phyloP scores from a whole-genome alignment of 495 filamentous ascomycete genomes.

The Mytilinidion resinicola region DNA sequence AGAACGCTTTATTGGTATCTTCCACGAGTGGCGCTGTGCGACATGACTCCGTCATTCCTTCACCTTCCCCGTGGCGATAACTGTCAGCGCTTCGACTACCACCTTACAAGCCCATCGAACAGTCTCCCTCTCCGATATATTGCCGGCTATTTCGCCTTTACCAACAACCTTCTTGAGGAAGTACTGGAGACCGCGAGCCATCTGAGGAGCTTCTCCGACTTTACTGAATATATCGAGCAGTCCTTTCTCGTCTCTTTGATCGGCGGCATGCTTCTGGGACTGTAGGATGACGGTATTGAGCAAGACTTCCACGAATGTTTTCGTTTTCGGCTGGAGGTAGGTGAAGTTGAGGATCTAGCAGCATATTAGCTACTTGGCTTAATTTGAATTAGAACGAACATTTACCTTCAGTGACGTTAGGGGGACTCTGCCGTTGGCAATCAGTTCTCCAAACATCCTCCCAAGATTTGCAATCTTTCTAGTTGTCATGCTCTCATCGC shows the following conservation, averaged over 20 bases:
- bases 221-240: constrained; percentile 61
- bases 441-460: constrained; percentile 71
- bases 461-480: constrained; percentile 82
- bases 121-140: constrained; percentile 52
- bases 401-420: constrained; percentile 58
- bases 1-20: too few relatives aligned
- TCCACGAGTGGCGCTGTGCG: too few relatives aligned
- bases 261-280: constrained; percentile 40
- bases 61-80: not conserved
- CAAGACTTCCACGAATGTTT: constrained; percentile 70
- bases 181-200: constrained; percentile 66
- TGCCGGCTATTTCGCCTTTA: constrained; percentile 62
- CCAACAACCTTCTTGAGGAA: constrained; percentile 70
- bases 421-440: constrained; percentile 58
- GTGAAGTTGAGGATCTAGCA: constrained; percentile 62
- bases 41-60: constrained; percentile 1
- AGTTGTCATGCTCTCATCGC: constrained; percentile 41
- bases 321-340: constrained; percentile 68
- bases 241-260: constrained; percentile 44
- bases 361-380: not conserved
- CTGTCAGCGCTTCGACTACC: constrained; percentile 42
- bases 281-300: constrained; percentile 68
- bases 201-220: constrained; percentile 51
- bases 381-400: not conserved
- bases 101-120: constrained; percentile 67